These are phyloP conservation scores for Pharnaceum exiguum DNA, from an alignment of 148 eudicot genomes.

Conservation along the genomic window DNA sequence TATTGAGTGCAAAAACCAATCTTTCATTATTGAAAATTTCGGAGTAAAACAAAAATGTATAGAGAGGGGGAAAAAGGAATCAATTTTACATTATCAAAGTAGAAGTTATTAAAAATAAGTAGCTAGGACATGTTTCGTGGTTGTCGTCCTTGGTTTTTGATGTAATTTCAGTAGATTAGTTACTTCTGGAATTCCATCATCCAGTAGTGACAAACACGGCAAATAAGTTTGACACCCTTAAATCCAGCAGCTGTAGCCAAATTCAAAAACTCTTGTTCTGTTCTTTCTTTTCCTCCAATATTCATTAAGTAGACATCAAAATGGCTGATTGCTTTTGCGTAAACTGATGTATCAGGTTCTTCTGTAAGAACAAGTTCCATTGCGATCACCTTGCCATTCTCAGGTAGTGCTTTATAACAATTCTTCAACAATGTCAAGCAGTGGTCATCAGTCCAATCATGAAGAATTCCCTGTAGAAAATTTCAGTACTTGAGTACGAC, in stretches of 20 bases:
- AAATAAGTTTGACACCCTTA: neutral
- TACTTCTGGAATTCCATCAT: neutral
- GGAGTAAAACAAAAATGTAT: no score
- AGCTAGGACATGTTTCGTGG: no score
- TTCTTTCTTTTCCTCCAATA: neutral
- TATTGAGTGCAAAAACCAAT: no score
- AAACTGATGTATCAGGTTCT: conserved; percentile 21
- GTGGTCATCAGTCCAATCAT: conserved; percentile 39
- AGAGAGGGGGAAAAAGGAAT: no score
- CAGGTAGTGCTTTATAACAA: conserved; percentile 32
- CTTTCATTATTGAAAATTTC: no score
- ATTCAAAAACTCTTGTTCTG: neutral
- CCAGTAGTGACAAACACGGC: neutral
- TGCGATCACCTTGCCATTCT: conserved; percentile 40
- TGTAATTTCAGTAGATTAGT: no score
- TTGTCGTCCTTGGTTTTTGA: no score
- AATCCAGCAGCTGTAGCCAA: neutral
- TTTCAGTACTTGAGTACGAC: no score
- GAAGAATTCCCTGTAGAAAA: no score
- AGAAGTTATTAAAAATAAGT: no score
- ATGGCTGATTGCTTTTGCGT: conserved; percentile 17
- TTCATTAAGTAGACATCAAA: no score
- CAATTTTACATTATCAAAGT: no score
- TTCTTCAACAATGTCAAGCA: conserved; percentile 37
- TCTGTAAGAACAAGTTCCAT: conserved; percentile 30